These are phyloP conservation scores for Fusarium tricinctum DNA, from an alignment of 2,329 filamentous ascomycete genomes.

Conservation along the genomic window DNA sequence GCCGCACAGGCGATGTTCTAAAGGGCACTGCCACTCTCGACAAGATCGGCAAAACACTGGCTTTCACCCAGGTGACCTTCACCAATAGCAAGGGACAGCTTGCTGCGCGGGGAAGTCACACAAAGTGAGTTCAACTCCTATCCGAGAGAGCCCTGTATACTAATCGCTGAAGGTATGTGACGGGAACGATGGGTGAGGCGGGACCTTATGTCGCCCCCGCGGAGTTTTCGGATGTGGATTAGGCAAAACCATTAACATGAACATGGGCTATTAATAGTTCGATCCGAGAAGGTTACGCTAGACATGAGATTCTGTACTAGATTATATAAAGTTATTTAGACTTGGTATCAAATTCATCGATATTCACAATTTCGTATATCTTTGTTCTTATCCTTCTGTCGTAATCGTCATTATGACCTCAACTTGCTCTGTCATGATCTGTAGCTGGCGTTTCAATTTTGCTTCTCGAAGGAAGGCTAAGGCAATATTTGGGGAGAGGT, in stretches of 20 bases:
- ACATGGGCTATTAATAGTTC: background rate
- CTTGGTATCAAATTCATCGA: background rate
- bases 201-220: constrained; percentile 57
- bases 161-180: constrained; percentile 58
- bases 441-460: background rate
- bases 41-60: constrained; percentile 75
- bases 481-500: constrained; percentile 33
- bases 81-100: constrained; percentile 71
- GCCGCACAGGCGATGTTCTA: constrained; percentile 69
- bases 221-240: constrained; percentile 55
- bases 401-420: background rate
- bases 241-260: constrained; percentile 17
- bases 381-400: background rate
- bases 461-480: constrained; percentile 48
- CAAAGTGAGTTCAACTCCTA: constrained; percentile 64
- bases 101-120: constrained; percentile 74
- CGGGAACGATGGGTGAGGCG: constrained; percentile 55
- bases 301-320: background rate
- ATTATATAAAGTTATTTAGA: background rate
- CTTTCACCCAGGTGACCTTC: constrained; percentile 72
- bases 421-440: background rate
- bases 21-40: constrained; percentile 71
- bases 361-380: background rate
- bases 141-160: fast-evolving
- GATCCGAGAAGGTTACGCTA: background rate